Evolutionary conservation across 768 basidiomycete species (phyloP).

Genomic region (Mycena chlorophos): DNA sequence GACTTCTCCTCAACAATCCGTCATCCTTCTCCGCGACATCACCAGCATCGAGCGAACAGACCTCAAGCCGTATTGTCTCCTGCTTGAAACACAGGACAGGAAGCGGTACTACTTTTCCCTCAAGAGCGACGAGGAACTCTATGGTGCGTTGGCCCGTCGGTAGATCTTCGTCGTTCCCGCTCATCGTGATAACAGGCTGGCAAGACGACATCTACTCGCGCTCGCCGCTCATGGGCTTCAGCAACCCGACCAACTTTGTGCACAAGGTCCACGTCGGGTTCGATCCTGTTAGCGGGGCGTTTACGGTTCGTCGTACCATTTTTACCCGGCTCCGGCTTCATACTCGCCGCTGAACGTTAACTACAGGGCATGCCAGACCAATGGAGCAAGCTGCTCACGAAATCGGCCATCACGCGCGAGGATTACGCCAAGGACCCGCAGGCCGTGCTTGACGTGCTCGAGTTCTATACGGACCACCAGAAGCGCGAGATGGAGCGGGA

Average conservation of each 20-base stretch:
- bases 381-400: constrained; percentile 96
- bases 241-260: constrained; percentile 95
- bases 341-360: constrained; percentile 7
- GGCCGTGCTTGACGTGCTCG: constrained; percentile 94
- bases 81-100: constrained; percentile 76
- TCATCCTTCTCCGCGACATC: constrained; percentile 74
- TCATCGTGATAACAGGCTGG: constrained; percentile 50
- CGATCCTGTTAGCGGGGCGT: constrained; percentile 89
- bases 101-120: constrained; percentile 79
- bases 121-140: constrained; percentile 96
- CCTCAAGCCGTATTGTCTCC: constrained; percentile 90
- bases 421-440: constrained; percentile 97
- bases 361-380: constrained; percentile 91
- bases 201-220: constrained; percentile 95
- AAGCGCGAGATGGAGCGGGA: constrained; percentile 79
- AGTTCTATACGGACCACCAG: constrained; percentile 98
- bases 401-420: constrained; percentile 96
- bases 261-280: constrained; percentile 99
- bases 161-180: background rate
- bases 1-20: constrained; percentile 57
- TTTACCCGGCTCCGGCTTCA: background rate
- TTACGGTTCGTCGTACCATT: constrained; percentile 69
- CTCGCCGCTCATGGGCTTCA: constrained; percentile 90
- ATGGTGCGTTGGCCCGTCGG: constrained; percentile 39
- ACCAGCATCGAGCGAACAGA: constrained; percentile 89